These are phyloP conservation scores for Diaporthe citri DNA, from an alignment of 2,329 filamentous ascomycete species.

Conservation along the genomic window DNA sequence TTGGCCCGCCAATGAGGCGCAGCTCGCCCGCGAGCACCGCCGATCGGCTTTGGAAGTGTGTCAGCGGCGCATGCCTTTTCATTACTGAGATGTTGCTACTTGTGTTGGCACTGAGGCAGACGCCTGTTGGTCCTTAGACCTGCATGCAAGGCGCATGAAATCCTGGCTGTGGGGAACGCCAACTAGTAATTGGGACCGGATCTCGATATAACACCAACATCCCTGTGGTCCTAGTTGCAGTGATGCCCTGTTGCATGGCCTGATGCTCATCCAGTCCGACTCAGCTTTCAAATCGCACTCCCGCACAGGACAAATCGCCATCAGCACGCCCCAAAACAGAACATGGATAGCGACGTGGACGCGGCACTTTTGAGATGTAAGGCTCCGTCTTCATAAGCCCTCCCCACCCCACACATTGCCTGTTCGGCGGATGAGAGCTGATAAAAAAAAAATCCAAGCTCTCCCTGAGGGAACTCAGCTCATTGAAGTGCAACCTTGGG, in stretches of 20 bases:
- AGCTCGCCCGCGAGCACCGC: no score
- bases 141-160: background rate
- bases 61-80: background rate
- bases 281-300: background rate
- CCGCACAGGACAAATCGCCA: background rate
- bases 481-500: background rate
- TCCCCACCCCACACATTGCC: no score
- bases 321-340: background rate
- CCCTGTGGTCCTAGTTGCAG: background rate
- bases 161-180: background rate
- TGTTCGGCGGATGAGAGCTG: background rate
- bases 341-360: background rate
- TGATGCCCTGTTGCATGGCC: background rate
- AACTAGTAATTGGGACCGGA: background rate
- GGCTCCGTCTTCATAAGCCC: background rate
- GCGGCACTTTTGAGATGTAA: background rate
- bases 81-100: background rate
- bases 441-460: background rate
- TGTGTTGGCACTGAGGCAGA: background rate
- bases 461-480: background rate
- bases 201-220: background rate
- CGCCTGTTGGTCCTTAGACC: background rate
- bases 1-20: no score
- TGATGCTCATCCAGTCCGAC: rapidly evolving
- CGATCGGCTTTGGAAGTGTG: no score